Base-by-base conservation (phyloP, 75 land plant species). In the Cupressus sempervirens region DNA sequence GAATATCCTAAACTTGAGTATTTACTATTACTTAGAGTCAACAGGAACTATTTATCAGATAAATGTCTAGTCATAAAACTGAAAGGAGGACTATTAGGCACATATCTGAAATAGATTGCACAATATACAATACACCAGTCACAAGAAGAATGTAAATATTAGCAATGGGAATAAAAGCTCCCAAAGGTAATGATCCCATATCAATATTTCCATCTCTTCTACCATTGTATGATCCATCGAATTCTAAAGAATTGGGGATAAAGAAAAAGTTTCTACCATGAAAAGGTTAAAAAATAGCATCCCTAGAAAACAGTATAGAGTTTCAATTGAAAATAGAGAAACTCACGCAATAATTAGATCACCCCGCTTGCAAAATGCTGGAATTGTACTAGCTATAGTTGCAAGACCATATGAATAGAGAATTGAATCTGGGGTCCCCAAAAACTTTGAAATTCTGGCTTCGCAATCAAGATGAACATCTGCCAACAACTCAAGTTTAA, bases 391-490 rank as follows among this genome's bases (percentile, higher is more conserved):
- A 83, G 96, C 89, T 83, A 92, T 92, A 38, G 99, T 95, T 34
- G 99, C 96, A 84, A 98, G 91, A 16, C 99, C 99, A 91, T 98
- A 98, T 12, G 99, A 96, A 87, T 98, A 98, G 36, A 98, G 91
- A 82, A 98, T 95, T 54, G 97, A 92, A 84, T 96, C 99, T 82
- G 95, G 92, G 29, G 99, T 98, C 38, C 98, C 94, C 90, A 98
- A 81, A 84, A 98, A 98, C 30, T 93, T 91, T 62, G 99, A 92
- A 77, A 98, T 93, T 88, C 91, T 98, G 72, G 92, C 89, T 87
- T 98, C 99, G 76, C 99, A 96, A 73, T 98, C 98, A 88, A 96
- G 91, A 83, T 98, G 99, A 35, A 94, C 94, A 93, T 98, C 99
- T 98, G 82, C 72, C 84, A 83, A 81, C 80, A 79, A 79, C 26